Evolutionary conservation across 106 monocot genomes (phyloP).

Genomic region (Acanthochlamys bracteata): DNA sequence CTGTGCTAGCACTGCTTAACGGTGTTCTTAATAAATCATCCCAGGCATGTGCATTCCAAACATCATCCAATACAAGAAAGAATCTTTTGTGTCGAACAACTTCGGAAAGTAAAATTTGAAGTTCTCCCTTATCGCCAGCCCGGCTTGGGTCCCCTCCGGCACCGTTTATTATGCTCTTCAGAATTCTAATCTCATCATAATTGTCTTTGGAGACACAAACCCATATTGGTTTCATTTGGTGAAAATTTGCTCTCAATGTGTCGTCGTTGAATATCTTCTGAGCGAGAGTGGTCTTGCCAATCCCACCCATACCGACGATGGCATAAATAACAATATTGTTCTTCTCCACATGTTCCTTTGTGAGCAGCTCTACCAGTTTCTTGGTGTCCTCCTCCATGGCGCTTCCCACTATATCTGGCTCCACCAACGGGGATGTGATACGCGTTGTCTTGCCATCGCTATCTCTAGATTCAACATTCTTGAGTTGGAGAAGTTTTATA

Average conservation of each 20-base stretch:
- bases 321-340: slow-evolving; percentile 10
- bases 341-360: no score
- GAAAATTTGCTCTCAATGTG: slow-evolving; percentile 4
- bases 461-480: neutral
- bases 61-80: slow-evolving; percentile 47
- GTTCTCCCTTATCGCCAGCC: slow-evolving; percentile 2
- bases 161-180: slow-evolving; percentile 16
- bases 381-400: slow-evolving; percentile 18
- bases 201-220: slow-evolving; percentile 15
- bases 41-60: slow-evolving; percentile 33
- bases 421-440: slow-evolving; percentile 4
- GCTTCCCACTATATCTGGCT: slow-evolving; percentile 18
- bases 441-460: neutral
- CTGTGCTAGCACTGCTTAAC: slow-evolving; percentile 5
- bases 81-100: slow-evolving; percentile 17
- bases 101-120: slow-evolving; percentile 5
- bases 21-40: slow-evolving; percentile 21
- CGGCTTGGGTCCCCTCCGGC: slow-evolving; percentile 10
- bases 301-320: slow-evolving; percentile 29
- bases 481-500: slow-evolving; percentile 5
- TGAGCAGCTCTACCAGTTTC: no score
- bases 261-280: slow-evolving; percentile 16
- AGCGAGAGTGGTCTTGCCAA: slow-evolving; percentile 45
- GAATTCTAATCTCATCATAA: slow-evolving; percentile 13
- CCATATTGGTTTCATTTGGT: slow-evolving; percentile 3